Percentiles rank a stretch among this genome's conserved stretches.
phyloP scores from a whole-genome alignment of 2,329 filamentous ascomycete species.

The Sporothrix humicola region DNA sequence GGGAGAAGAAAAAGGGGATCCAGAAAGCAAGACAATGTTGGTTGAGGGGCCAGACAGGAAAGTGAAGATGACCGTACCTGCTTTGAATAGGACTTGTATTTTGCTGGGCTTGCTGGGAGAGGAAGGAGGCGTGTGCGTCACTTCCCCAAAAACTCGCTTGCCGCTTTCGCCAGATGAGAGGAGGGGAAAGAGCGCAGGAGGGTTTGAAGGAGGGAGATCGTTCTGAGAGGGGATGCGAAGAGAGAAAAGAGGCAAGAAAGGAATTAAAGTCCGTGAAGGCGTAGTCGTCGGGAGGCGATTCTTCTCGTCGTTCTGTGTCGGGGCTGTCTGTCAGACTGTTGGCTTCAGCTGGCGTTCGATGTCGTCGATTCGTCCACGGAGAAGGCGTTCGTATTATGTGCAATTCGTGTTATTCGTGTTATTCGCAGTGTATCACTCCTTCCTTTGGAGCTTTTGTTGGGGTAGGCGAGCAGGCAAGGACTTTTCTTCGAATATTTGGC shows the following conservation, averaged over 20 bases:
- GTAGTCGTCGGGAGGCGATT: neutral
- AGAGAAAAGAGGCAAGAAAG: conserved; percentile 17
- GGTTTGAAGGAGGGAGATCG: neutral
- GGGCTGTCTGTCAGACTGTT: conserved; percentile 7
- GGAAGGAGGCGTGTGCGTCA: conserved; percentile 17
- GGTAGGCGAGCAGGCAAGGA: neutral
- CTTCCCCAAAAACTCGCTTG: conserved; percentile 21
- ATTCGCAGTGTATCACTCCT: conserved; percentile 9
- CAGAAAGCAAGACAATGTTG: neutral
- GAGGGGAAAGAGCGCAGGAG: neutral
- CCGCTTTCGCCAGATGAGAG: conserved; percentile 24
- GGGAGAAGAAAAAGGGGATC: conserved; percentile 4
- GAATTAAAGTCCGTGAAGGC: conserved; percentile 18
- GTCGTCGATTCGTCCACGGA: neutral
- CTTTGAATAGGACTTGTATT: conserved; percentile 5
- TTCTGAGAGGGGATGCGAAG: neutral
- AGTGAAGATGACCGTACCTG: conserved; percentile 5
- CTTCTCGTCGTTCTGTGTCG: neutral
- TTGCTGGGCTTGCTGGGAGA: conserved; percentile 14
- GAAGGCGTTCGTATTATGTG: neutral
- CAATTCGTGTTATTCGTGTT: neutral
- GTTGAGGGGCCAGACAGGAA: conserved; percentile 2
- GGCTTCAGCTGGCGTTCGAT: neutral
- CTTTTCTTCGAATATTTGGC: conserved; percentile 1
- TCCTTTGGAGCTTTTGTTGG: conserved; percentile 27